Conservation (phyloP, 1,284 basidiomycete species). For the Rhodotorula sp. region DNA sequence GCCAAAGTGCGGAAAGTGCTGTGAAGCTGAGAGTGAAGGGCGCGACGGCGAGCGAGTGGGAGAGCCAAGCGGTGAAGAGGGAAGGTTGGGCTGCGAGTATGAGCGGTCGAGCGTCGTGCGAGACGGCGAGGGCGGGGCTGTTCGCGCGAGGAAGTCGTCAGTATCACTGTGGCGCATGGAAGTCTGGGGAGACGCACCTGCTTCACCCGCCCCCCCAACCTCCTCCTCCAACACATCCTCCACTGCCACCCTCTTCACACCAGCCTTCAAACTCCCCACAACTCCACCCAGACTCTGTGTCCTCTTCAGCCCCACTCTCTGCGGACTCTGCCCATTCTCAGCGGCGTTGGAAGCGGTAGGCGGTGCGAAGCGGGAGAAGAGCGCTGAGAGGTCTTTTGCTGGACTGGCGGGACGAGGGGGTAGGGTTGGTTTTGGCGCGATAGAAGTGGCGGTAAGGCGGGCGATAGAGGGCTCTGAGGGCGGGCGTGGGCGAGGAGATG, state of each 20-base stretch:
- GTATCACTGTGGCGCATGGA: neutral
- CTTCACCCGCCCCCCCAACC: neutral
- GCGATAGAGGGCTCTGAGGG: neutral
- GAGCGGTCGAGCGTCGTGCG: constrained; percentile 7
- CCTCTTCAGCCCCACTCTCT: neutral
- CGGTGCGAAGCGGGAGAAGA: constrained; percentile 25
- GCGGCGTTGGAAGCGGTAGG: neutral
- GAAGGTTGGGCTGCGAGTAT: constrained; percentile 5
- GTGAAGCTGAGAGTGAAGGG: neutral
- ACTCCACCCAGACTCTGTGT: neutral
- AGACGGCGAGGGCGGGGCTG: neutral
- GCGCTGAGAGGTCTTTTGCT: constrained; percentile 20
- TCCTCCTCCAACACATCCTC: neutral
- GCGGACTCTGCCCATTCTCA: neutral
- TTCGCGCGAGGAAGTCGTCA: neutral
- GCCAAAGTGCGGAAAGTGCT: neutral
- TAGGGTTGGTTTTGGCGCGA: too few relatives aligned
- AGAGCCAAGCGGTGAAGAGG: constrained; percentile 3
- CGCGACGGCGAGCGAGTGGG: neutral
- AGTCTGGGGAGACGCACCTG: neutral
- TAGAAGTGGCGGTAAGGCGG: neutral
- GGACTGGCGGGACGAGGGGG: neutral
- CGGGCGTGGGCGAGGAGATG: neutral
- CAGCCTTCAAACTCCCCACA: neutral
- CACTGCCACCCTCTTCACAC: neutral